Percentiles rank a stretch among this genome's conserved stretches.
phyloP scores from a whole-genome alignment of 495 filamentous ascomycete species.

The Xylaria castorea region DNA sequence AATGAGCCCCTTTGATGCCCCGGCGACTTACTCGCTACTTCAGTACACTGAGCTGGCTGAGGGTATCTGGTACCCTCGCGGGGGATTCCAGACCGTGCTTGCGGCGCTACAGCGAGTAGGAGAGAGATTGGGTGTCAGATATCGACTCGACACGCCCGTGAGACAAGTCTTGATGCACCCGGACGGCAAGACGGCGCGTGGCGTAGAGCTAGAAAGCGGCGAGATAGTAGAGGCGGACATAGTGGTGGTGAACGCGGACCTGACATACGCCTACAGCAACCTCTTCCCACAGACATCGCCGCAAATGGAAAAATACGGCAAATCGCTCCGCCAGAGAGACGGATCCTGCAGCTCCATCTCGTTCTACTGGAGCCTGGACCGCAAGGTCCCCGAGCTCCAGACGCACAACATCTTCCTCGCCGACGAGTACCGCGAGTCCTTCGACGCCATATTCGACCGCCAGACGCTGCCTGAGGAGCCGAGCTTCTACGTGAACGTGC shows the following conservation, averaged over 20 bases:
- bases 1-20: constrained; percentile 75
- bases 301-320: constrained; percentile 45
- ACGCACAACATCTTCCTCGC: constrained; percentile 79
- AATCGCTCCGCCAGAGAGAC: constrained; percentile 52
- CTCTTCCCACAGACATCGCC: constrained; percentile 53
- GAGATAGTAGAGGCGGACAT: constrained; percentile 63
- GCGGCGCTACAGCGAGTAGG: constrained; percentile 63
- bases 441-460: constrained; percentile 73
- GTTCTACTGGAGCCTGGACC: constrained; percentile 73
- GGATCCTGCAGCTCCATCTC: constrained; percentile 74
- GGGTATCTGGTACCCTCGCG: constrained; percentile 75
- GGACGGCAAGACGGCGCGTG: constrained; percentile 56
- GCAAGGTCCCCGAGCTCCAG: constrained; percentile 61
- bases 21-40: constrained; percentile 72
- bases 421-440: constrained; percentile 69
- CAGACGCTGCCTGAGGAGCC: constrained; percentile 67
- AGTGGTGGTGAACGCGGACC: constrained; percentile 71
- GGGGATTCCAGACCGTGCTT: constrained; percentile 69
- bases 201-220: constrained; percentile 60
- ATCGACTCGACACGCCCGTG: constrained; percentile 61
- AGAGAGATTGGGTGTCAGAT: constrained; percentile 61
- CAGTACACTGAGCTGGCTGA: constrained; percentile 76
- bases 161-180: constrained; percentile 52
- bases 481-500: constrained; percentile 78
- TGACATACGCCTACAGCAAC: constrained; percentile 73